Evolutionary conservation across 495 filamentous ascomycete species (phyloP), one percentile per base, ranked within the genome.

Genomic region (Pyronema domesticum): DNA sequence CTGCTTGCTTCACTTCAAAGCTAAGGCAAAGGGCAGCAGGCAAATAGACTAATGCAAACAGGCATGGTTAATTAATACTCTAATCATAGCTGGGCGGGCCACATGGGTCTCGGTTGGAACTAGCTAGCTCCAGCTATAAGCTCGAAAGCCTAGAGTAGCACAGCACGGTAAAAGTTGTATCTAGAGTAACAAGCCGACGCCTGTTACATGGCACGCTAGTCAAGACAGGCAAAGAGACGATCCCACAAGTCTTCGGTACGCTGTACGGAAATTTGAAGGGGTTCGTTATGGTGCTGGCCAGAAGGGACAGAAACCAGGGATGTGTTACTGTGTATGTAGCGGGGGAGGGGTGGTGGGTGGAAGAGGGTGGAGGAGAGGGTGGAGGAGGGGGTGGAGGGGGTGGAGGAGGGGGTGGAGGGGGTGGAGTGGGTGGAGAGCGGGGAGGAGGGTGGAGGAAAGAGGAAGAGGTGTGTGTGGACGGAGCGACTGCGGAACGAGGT

Each of bases 191-290:
- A 30, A 40, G 8, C 37, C 37, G 50, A 35, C 35, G 35, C 42
- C 42, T 35, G 37, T 14, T 9, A 53, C 11, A 33, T 10, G 18
- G 8, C 19, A 17, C 47, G 42, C 50, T 53, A 53, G 17, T 40
- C 8, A 34, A 51, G 10, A 36, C 19, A 50, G 34, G 37, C 39
- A 53, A 18, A 43, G 50, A 53, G 50, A 53, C 50, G 50, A 53
- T 53, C 50, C 50, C 50, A 33, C 50, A 5, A 43, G 50, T 40
- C 35, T 5, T n/a, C 13, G 39, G 50, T 35, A 53, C 42, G 39
- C 50, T 35, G 50, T 53, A 53, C 50, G 50, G 50, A 53, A 53
- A 53, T 53, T 53, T 53, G 50, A 40, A 53, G 50, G 50, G 50
- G 50, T 37, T 53, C 35, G 50, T 23, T 53, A 43, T 53, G 42